Evolutionary conservation across 495 filamentous ascomycete genomes (phyloP).

Genomic region (Penicillium diatomitis): DNA sequence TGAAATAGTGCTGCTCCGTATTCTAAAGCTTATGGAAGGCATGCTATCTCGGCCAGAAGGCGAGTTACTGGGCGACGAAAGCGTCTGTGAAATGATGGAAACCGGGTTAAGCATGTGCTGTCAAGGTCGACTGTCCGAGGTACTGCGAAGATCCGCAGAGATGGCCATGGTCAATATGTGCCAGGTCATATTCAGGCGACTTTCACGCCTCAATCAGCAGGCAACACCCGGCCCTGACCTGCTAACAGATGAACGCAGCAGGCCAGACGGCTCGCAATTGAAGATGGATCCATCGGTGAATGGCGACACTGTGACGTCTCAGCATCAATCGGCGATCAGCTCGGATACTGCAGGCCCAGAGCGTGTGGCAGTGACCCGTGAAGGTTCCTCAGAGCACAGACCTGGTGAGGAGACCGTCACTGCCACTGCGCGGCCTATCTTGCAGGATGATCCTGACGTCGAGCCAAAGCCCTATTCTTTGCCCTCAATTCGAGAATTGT

Average conservation of each 20-base stretch:
- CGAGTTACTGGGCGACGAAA: slow-evolving; percentile 86
- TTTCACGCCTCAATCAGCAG: slow-evolving; percentile 78
- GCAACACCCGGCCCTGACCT: slow-evolving; percentile 47
- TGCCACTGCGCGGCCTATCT: slow-evolving; percentile 34
- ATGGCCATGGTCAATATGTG: slow-evolving; percentile 99
- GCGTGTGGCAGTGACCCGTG: slow-evolving; percentile 26
- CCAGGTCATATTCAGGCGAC: slow-evolving; percentile 87
- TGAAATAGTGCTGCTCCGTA: slow-evolving; percentile 87
- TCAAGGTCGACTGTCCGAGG: slow-evolving; percentile 81
- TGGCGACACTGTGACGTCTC: slow-evolving; percentile 49
- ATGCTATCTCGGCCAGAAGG: slow-evolving; percentile 93
- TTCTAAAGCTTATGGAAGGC: slow-evolving; percentile 94
- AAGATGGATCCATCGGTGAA: slow-evolving; percentile 89
- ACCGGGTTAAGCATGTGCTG: slow-evolving; percentile 96
- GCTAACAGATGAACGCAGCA: slow-evolving; percentile 43
- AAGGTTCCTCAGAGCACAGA: slow-evolving; percentile 25
- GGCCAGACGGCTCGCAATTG: slow-evolving; percentile 46
- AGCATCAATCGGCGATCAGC: slow-evolving; percentile 36
- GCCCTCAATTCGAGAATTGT: slow-evolving; percentile 87
- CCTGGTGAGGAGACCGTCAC: slow-evolving; percentile 30
- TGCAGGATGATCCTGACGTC: slow-evolving; percentile 26
- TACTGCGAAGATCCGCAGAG: slow-evolving; percentile 83
- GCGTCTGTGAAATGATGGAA: slow-evolving; percentile 99
- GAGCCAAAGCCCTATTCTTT: slow-evolving; percentile 83
- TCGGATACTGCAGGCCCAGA: slow-evolving; percentile 31